Evolutionary conservation across 2,329 filamentous ascomycete genomes (phyloP), one percentile per base, ranked within the genome.

Genomic region (Dichotomopilus funicola): DNA sequence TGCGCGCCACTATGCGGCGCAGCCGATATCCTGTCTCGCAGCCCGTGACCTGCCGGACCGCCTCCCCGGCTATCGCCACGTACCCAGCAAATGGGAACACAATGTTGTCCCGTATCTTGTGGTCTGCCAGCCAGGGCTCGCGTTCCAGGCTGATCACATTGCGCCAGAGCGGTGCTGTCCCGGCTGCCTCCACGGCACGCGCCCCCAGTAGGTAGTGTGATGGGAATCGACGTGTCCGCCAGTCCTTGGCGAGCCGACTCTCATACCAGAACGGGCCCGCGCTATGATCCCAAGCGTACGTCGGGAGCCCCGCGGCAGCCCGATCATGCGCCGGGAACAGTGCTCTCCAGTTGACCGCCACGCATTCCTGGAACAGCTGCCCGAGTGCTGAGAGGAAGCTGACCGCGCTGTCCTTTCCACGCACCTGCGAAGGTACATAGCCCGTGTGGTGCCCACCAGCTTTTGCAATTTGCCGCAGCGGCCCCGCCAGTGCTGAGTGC

Each of bases 101-200:
- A 5, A 70, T 58, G 1, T 64, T 63, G 6, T 60, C 60, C 36
- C 59, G 57, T 49, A 68, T 54, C 63, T 68, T 36, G 52, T 80
- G 77, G 53, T 79, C 73, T 1, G 64, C 62, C 5, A 78, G 60
- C 78, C 78, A 80, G 0, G 74, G 73, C 1, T 68, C 65, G 4
- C 74, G 69, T 9, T 71, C 65, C 0, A 73, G 52, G 0, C 69
- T 67, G 8, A 78, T 65, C 13, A 75, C 65, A 48, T 76, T 75
- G 12, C 76, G 68, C 78, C 78, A 80, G 7, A 62, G 55, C 2
- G 68, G 68, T 2, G 65, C 60, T 6, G 66, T 50, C 1, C 67
- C 65, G 40, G 66, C 65, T 59, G 60, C 63, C 33, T 67, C 67
- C 7, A 58, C 31, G 8, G 59, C 51, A 5, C 51, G 62, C 6